Percentiles rank a stretch among this genome's conserved stretches.
Evolutionary conservation across 768 basidiomycete species (phyloP).

Genomic region (Hericium rajendrae): DNA sequence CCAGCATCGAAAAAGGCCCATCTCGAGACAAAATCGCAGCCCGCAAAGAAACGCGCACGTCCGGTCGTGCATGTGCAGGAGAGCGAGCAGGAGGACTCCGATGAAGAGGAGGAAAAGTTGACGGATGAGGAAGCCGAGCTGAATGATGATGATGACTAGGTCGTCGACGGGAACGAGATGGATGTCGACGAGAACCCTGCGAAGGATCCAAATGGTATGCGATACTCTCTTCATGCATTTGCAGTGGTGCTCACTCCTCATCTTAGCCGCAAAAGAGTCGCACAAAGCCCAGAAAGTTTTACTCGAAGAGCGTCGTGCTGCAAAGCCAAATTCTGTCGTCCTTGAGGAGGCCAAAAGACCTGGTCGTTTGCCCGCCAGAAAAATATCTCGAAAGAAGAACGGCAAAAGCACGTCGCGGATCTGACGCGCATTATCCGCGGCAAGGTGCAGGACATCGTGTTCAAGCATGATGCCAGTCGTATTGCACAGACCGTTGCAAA

Average conservation of each 20-base stretch:
- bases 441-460: constrained; percentile 73
- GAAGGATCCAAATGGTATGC: constrained; percentile 45
- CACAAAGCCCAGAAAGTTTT: constrained; percentile 63
- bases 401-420: constrained; percentile 62
- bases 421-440: constrained; percentile 74
- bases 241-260: background rate
- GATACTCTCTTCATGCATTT: constrained; percentile 1
- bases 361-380: constrained; percentile 74
- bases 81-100: constrained; percentile 33
- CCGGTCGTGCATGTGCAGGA: constrained; percentile 43
- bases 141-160: constrained; percentile 23
- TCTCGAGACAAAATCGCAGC: constrained; percentile 24
- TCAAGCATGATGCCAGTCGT: constrained; percentile 88
- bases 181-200: constrained; percentile 25
- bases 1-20: constrained; percentile 45
- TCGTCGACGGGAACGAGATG: constrained; percentile 15
- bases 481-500: constrained; percentile 79
- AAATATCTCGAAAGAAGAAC: constrained; percentile 56
- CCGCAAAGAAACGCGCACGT: constrained; percentile 43
- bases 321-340: constrained; percentile 68
- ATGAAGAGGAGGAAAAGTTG: constrained; percentile 15
- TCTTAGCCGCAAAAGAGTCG: constrained; percentile 51
- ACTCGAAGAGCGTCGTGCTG: constrained; percentile 59
- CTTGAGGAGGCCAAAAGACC: constrained; percentile 63
- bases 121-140: constrained; percentile 24